Evolutionary conservation across 495 filamentous ascomycete genomes (phyloP), one percentile per base, ranked within the genome.

Genomic region (Neurospora sp.): DNA sequence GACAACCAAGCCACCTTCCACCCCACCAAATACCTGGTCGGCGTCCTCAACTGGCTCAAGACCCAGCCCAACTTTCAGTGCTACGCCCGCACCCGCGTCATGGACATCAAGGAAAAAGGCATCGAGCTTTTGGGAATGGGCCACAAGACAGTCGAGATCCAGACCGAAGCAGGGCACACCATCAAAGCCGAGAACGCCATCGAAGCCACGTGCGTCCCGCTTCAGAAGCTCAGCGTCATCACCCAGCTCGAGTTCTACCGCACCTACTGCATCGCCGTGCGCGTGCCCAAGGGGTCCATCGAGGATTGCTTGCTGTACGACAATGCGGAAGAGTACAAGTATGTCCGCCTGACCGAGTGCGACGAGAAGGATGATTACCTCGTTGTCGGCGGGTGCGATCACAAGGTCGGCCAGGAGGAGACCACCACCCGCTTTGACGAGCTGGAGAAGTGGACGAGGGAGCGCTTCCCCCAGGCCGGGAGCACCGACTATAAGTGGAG

Each of bases 331-430:
- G 78, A 76, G 18, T 89, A 89, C 79, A 83, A 87, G 72, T 89
- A 89, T 73, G 77, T 86, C 2, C 82, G 86, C 0, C 79, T 89
- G 10, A 89, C 87, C 0, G 79, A 73, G 0, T 89, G 87, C 77
- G 83, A 84, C 48, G 84, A 87, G 42, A 78, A 84, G 42, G 76
- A 89, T 70, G 87, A 89, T 70, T 90, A 89, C 78, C 40, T 90
- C 46, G 78, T 90, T 4, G 79, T 88, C n/a, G 88, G 88, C 6
- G 88, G 88, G 1, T 84, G 85, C 73, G 88, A 90, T 75, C 89
- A 90, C 82, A 88, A 88, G 77, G 88, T 90, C 41, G 87, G 88
- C 0, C 87, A 90, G 73, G 86, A 87, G 42, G 83, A 82, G 16
- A 82, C 82, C 9, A 70, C 69, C 2, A 76, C 76, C 5, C 81